A percentile compares a stretch with the other conserved stretches of the same genome.
Evolutionary conservation across 176 grass and related monocot species (phyloP).

Genomic region (Carex scoparia): DNA sequence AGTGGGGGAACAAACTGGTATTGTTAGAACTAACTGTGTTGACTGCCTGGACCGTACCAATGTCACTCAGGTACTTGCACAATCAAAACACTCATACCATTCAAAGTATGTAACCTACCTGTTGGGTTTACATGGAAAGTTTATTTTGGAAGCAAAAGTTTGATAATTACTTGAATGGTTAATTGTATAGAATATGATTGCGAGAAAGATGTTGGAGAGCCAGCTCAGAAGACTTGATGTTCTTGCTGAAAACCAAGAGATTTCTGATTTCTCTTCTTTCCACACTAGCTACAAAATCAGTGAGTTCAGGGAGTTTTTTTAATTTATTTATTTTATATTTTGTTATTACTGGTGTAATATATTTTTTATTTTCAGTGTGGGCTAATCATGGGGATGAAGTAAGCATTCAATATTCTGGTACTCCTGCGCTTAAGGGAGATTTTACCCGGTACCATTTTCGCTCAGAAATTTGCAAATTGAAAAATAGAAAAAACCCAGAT

Average conservation of each 20-base stretch:
- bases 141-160: neutral
- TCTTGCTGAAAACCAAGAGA: constrained; percentile 53
- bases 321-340: constrained; percentile 25
- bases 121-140: neutral
- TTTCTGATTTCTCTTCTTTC: constrained; percentile 63
- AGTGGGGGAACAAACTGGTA: constrained; percentile 65
- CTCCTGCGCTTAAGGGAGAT: constrained; percentile 95
- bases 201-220: constrained; percentile 66
- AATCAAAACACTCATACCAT: neutral
- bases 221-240: constrained; percentile 62
- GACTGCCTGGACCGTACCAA: constrained; percentile 99
- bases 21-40: constrained; percentile 88
- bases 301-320: constrained; percentile 32
- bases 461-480: neutral
- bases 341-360: constrained; percentile 20
- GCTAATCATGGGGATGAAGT: constrained; percentile 98
- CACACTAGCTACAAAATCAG: constrained; percentile 79
- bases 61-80: constrained; percentile 78
- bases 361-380: constrained; percentile 63
- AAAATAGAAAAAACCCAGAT: neutral
- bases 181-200: constrained; percentile 81
- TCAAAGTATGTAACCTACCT: neutral
- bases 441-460: constrained; percentile 71
- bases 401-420: constrained; percentile 98
- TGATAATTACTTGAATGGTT: constrained; percentile 29